phyloP scores from a whole-genome alignment of 768 basidiomycete genomes.

The Cyclocybe aegerita region DNA sequence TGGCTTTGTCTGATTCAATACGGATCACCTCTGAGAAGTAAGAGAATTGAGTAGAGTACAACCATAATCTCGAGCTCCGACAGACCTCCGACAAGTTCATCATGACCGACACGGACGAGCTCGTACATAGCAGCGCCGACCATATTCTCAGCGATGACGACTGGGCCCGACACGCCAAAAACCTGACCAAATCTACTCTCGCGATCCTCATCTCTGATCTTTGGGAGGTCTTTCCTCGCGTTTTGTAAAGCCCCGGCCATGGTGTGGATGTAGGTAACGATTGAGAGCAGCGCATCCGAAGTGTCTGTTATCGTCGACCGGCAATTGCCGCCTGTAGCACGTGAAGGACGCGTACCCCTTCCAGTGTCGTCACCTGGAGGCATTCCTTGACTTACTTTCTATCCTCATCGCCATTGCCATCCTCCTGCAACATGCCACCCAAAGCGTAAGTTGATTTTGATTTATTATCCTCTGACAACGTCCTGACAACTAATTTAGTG shows the following conservation, averaged over 20 bases:
- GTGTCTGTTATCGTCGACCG: constrained; percentile 15
- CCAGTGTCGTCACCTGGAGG: too few species aligned
- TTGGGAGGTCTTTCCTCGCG: constrained; percentile 83
- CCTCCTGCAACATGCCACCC: constrained; percentile 70
- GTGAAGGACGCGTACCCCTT: constrained; percentile 27
- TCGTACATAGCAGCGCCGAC: constrained; percentile 96
- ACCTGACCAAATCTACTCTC: constrained; percentile 88
- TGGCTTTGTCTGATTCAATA: constrained; percentile 96
- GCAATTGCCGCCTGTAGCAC: constrained; percentile 20
- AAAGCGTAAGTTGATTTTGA: constrained; percentile 74
- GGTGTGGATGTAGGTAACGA: constrained; percentile 13
- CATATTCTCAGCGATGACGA: constrained; percentile 98
- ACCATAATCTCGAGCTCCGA: constrained; percentile 4
- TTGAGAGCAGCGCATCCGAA: constrained; percentile 5
- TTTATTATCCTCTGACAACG: constrained; percentile 12
- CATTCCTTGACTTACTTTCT: constrained; percentile 14
- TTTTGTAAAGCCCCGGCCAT: constrained; percentile 96
- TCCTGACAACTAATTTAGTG: constrained; percentile 43
- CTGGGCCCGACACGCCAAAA: constrained; percentile 96
- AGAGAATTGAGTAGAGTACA: constrained; percentile 1
- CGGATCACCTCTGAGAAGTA: constrained; percentile 87
- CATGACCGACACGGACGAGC: constrained; percentile 96
- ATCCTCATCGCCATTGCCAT: constrained; percentile 17
- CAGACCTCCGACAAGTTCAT: constrained; percentile 95
- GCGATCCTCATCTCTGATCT: constrained; percentile 86